A percentile compares a stretch with the other conserved stretches of the same genome.
phyloP scores from a whole-genome alignment of 192 early-diverging fungal species.

The Paraglomus brasilianum region DNA sequence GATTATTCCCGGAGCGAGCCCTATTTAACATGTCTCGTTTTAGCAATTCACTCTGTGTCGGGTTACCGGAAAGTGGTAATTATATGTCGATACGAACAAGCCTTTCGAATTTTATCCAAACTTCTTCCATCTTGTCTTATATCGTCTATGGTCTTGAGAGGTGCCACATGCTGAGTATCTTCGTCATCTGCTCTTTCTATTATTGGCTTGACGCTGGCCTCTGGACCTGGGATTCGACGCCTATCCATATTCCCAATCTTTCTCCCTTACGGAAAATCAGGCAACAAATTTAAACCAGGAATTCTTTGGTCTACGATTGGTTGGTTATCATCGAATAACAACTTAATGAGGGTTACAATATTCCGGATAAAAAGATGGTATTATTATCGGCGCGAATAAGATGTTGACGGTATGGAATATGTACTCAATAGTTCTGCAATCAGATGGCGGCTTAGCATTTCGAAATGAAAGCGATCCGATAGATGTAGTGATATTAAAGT shows the following conservation, averaged over 20 bases:
- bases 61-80: neutral
- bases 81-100: slow-evolving; percentile 43
- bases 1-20: slow-evolving; percentile 69
- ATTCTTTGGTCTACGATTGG: no score
- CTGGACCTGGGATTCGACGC: slow-evolving; percentile 54
- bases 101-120: slow-evolving; percentile 53
- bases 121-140: slow-evolving; percentile 48
- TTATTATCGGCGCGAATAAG: no score
- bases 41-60: no score
- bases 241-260: slow-evolving; percentile 46
- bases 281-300: no score
- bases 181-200: slow-evolving; percentile 41
- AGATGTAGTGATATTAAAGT: no score
- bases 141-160: slow-evolving; percentile 30
- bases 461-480: no score
- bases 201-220: slow-evolving; percentile 49
- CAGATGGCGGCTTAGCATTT: no score
- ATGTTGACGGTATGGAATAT: no score
- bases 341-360: no score
- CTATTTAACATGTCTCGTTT: slow-evolving; percentile 33
- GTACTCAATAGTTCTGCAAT: no score
- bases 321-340: no score
- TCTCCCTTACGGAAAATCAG: neutral
- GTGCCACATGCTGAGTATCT: slow-evolving; percentile 24
- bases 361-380: no score